phyloP scores from a whole-genome alignment of 2,329 filamentous ascomycete genomes.

The Rhinocladiella similis region DNA sequence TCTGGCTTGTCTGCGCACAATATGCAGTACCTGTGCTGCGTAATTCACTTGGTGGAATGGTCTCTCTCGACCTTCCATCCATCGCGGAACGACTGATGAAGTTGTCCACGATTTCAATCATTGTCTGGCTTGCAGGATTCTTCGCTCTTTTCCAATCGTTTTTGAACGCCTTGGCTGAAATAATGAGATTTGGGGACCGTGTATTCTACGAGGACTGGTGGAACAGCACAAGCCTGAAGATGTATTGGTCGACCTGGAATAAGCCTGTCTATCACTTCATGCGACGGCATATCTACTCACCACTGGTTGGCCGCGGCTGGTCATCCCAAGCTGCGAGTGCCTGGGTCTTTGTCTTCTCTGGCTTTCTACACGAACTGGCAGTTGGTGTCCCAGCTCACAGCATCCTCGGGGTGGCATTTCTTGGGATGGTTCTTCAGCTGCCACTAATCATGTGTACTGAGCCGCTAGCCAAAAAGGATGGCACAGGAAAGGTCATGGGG shows the following conservation, averaged over 20 bases:
- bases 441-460: slow-evolving; percentile 82
- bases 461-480: slow-evolving; percentile 74
- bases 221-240: slow-evolving; percentile 83
- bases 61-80: slow-evolving; percentile 73
- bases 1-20: slow-evolving; percentile 93
- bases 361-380: slow-evolving; percentile 84
- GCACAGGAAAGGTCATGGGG: slow-evolving; percentile 75
- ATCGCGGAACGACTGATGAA: slow-evolving; percentile 92
- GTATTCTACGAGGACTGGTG: slow-evolving; percentile 98
- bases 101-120: slow-evolving; percentile 87
- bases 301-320: slow-evolving; percentile 82
- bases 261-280: slow-evolving; percentile 97
- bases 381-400: slow-evolving; percentile 96
- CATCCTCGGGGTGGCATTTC: slow-evolving; percentile 77
- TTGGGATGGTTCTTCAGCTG: slow-evolving; percentile 91
- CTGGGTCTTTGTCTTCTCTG: slow-evolving; percentile 84
- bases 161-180: slow-evolving; percentile 85
- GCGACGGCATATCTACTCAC: slow-evolving; percentile 88
- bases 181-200: slow-evolving; percentile 86
- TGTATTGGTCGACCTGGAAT: slow-evolving; percentile 97
- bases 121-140: slow-evolving; percentile 97
- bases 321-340: slow-evolving; percentile 69
- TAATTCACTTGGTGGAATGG: slow-evolving; percentile 88
- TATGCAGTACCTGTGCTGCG: slow-evolving; percentile 87
- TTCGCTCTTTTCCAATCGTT: slow-evolving; percentile 94